These are phyloP conservation scores for Athelia psychrophila DNA, from an alignment of 1,284 basidiomycete species.

Conservation along the genomic window DNA sequence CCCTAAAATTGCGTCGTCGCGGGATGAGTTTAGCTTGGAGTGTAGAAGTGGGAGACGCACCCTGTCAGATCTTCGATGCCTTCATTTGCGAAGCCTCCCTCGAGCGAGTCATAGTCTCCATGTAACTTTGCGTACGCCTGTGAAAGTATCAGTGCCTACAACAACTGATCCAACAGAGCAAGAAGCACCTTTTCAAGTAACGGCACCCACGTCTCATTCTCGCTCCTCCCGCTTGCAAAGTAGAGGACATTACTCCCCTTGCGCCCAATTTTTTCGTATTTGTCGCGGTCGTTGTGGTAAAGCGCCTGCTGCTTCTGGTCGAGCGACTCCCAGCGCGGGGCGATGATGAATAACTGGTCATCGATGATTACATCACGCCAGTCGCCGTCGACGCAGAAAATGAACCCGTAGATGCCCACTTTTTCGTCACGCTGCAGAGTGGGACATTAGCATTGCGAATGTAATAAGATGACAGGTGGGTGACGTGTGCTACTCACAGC, in stretches of 20 bases:
- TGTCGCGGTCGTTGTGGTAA: slow-evolving; percentile 24
- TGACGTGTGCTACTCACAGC: slow-evolving; percentile 31
- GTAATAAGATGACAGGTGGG: background rate
- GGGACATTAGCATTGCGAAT: background rate
- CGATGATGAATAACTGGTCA: slow-evolving; percentile 25
- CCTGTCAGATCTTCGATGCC: background rate
- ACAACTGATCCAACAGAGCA: too few species aligned
- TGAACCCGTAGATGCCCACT: slow-evolving; percentile 36
- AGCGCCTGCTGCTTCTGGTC: slow-evolving; percentile 11
- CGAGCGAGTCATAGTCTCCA: background rate
- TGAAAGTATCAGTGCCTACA: too few species aligned
- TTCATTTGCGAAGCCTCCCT: background rate
- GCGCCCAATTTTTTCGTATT: slow-evolving; percentile 22
- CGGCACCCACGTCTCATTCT: slow-evolving; percentile 26
- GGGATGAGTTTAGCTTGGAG: too few species aligned
- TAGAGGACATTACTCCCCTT: slow-evolving; percentile 23
- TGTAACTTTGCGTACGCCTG: background rate
- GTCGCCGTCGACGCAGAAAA: slow-evolving; percentile 32
- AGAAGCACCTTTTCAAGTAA: background rate
- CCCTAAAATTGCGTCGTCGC: too few species aligned
- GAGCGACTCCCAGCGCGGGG: slow-evolving; percentile 26
- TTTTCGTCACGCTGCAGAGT: slow-evolving; percentile 31
- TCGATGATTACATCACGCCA: slow-evolving; percentile 35
- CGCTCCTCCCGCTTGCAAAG: slow-evolving; percentile 22
- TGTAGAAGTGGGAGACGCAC: too few species aligned